Evolutionary conservation across 1,139 yeast species (phyloP), one percentile per base, ranked within the genome.

Genomic region (Pichia terricola): DNA sequence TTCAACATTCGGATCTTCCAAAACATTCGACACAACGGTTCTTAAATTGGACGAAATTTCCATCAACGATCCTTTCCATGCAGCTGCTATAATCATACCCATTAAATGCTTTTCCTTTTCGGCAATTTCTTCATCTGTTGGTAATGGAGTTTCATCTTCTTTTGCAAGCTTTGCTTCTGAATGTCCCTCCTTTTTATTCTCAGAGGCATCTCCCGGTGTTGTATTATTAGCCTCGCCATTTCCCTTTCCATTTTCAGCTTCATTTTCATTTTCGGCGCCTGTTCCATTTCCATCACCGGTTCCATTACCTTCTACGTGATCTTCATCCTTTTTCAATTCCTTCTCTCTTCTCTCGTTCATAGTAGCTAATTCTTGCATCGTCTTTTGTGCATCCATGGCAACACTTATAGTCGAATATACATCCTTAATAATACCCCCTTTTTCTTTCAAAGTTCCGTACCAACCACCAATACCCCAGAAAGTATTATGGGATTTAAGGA

Each of bases 21-120:
- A 68, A 4, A 88, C 81, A 40, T 65, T 66, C 59, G 88, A 95
- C 61, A 96, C 89, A 16, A 89, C 96, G 26, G 78, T 86, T 47
- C 96, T 69, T 34, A 87, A 70, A 1, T 95, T 86, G n/a, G 91
- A 76, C 59, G 85, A 91, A 46, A 89, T 84, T 62, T 89, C 98
- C 62, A 80, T 81, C 55, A 79, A 80, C 26, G 96, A 85, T 1
- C 96, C 97, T 41, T 83, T 81, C 98, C 98, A 89, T 8, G 96
- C 95, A 0, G 96, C 96, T 4, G 94, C 89, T 41, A 89, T 69
- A 3, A 89, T 89, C 61, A 89, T 91, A 36, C 96, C 96, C 77
- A 87, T 77, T 39, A 89, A 67, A 46, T 81, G 73, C 55, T 88
- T 81, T 59, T 89, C 97, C 77, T 86, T 74, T 51, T 86, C 94